These are phyloP conservation scores for Bretschneidera sinensis DNA, from an alignment of 345 rosid genomes.

Conservation along the genomic window DNA sequence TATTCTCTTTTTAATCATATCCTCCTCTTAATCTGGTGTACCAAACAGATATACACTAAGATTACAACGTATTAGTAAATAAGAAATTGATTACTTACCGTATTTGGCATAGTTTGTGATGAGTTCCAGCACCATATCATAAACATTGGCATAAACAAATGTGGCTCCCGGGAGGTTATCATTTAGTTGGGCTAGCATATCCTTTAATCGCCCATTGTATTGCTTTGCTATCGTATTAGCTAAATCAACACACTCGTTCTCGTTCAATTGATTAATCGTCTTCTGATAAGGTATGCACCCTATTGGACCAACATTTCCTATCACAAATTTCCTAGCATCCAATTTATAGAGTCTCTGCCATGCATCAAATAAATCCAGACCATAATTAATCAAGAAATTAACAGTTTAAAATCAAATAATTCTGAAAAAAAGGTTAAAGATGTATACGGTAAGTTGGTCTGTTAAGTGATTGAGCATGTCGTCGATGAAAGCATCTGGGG, in stretches of 20 bases:
- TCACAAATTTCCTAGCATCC: conserved; percentile 81
- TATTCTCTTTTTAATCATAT: no score
- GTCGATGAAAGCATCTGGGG: conserved; percentile 64
- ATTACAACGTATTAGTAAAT: no score
- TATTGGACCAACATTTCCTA: conserved; percentile 88
- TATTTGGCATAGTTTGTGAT: conserved; percentile 69
- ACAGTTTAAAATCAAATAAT: not conserved
- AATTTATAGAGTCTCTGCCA: conserved; percentile 72
- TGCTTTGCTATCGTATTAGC: conserved; percentile 66
- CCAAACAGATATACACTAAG: no score
- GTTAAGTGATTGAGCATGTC: conserved; percentile 64
- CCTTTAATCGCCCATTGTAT: conserved; percentile 63
- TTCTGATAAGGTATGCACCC: conserved; percentile 95
- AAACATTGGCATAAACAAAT: conserved; percentile 75
- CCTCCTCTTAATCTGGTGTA: no score
- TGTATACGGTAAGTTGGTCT: conserved; percentile 54
- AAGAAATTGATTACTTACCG: conserved; percentile 39
- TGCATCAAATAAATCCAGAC: not conserved
- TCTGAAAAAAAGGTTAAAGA: not conserved
- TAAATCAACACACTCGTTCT: conserved; percentile 68
- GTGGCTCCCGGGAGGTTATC: conserved; percentile 61
- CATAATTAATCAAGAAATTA: not conserved
- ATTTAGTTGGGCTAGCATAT: conserved; percentile 48
- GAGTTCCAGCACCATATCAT: conserved; percentile 80
- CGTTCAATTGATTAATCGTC: conserved; percentile 54